Conservation (phyloP, 2,329 filamentous ascomycete species). For the Xylariales sp. region DNA sequence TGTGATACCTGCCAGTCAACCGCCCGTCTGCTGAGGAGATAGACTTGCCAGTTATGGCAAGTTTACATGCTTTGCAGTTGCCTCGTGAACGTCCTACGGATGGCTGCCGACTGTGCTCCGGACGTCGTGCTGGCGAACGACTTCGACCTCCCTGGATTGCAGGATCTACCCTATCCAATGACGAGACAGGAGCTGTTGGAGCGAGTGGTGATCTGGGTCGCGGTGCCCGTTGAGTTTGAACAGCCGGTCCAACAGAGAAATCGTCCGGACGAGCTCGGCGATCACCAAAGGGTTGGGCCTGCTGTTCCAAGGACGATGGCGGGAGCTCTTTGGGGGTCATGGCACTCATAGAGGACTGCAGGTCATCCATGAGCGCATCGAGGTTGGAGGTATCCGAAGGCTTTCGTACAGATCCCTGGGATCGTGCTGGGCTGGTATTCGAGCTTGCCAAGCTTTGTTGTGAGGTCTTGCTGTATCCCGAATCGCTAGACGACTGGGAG, state of each 20-base stretch:
- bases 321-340: slow-evolving; percentile 24
- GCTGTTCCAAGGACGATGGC: slow-evolving; percentile 12
- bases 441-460: slow-evolving; percentile 57
- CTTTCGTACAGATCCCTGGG: slow-evolving; percentile 30
- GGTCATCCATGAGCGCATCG: slow-evolving; percentile 45
- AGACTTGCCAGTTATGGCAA: slow-evolving; percentile 81
- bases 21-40: slow-evolving; percentile 91
- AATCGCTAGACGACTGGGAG: slow-evolving; percentile 62
- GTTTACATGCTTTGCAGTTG: slow-evolving; percentile 76
- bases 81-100: slow-evolving; percentile 53
- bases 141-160: slow-evolving; percentile 16
- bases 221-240: slow-evolving; percentile 11
- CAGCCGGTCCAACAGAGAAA: slow-evolving; percentile 26
- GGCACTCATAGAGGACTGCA: slow-evolving; percentile 46
- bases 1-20: slow-evolving; percentile 90
- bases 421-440: slow-evolving; percentile 51
- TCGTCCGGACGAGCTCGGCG: slow-evolving; percentile 12
- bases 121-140: slow-evolving; percentile 22
- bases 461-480: slow-evolving; percentile 47
- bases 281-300: slow-evolving; percentile 2
- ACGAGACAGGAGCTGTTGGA: slow-evolving; percentile 13
- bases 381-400: slow-evolving; percentile 42
- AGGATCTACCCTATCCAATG: slow-evolving; percentile 2
- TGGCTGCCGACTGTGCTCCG: slow-evolving; percentile 32
- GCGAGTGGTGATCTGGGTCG: slow-evolving; percentile 8